Conservation (phyloP, 805 yeast genomes). For the Debaryomyces prosopidis region DNA sequence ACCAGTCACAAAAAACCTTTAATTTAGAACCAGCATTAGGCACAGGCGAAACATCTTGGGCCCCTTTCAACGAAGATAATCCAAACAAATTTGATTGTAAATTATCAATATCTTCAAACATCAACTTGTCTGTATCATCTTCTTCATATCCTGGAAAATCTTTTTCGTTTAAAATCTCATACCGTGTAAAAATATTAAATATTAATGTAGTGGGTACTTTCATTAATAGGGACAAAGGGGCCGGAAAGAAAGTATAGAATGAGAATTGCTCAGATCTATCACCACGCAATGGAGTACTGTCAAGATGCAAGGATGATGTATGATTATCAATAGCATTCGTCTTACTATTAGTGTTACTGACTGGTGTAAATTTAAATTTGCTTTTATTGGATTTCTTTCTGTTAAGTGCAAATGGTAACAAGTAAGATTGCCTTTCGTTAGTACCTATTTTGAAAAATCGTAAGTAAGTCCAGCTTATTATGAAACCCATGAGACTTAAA, state of each 20-base stretch:
- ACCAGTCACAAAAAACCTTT: conserved; percentile 25
- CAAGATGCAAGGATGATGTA: conserved; percentile 16
- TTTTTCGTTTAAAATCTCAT: conserved; percentile 21
- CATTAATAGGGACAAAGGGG: conserved; percentile 33
- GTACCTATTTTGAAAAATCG: conserved; percentile 42
- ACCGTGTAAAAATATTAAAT: conserved; percentile 21
- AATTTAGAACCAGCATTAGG: conserved; percentile 27
- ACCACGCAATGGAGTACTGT: conserved; percentile 18
- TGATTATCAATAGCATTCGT: neutral
- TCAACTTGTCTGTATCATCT: conserved; percentile 19
- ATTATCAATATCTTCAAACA: conserved; percentile 30
- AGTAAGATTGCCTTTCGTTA: conserved; percentile 43
- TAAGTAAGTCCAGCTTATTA: conserved; percentile 39
- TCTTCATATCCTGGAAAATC: conserved; percentile 24
- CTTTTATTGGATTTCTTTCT: conserved; percentile 17
- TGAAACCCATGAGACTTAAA: conserved; percentile 31
- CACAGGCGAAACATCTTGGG: conserved; percentile 32
- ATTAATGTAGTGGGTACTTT: conserved; percentile 14
- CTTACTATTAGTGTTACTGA: neutral
- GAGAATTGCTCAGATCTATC: conserved; percentile 34
- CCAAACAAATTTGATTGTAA: conserved; percentile 38
- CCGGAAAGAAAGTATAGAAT: conserved; percentile 42
- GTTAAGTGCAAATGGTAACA: conserved; percentile 33
- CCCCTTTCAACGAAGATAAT: conserved; percentile 43
- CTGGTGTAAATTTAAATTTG: conserved; percentile 7